Base-by-base conservation (phyloP, 176 grass and related monocot species). In the Zoysia pacifica region DNA sequence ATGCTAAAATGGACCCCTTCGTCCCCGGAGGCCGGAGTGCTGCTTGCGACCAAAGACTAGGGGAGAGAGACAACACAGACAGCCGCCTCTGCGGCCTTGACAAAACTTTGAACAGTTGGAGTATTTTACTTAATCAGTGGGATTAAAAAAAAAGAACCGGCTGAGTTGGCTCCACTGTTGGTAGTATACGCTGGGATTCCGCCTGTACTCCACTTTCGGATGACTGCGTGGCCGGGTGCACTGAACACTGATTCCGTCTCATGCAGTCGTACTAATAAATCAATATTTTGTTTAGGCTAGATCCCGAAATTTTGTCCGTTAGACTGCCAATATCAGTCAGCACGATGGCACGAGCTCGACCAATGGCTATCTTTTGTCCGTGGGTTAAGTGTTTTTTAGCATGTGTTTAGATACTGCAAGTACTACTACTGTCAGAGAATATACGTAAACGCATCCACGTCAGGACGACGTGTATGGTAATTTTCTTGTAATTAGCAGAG, bases 151-250 rank as follows among this genome's bases (percentile, higher is more conserved):
- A 62, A 15, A 8, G 62, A 4, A 2, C 0, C 69, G 75, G 81
- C 75, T 75, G 70, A 88, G 54, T 70, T 84, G 69, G 69, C 20
- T 67, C 60, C 80, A 83, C 74, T 5, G 4, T 4, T 52, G 68
- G 39, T 40, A 63, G n/a, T 39, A 28, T 28, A 28, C 28, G 28
- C 28, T 28, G 28, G 28, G 28, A 62, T 51, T 56, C 71, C 11
- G 7, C 50, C 15, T 12, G 16, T 6, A n/a, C 28, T 28, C 51
- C 61, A 3, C n/a, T 35, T 76, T 76, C 62, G 52, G 58, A 42
- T 11, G 7, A 4, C 43, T 44, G 14, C 4, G 4, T 28, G 28
- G 28, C 28, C 28, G 28, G 71, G 46, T 40, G 64, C 71, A 38
- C 48, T 16, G 0, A 5, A 2, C 48, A 3, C 54, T 38, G 16